phyloP scores from a whole-genome alignment of 1,284 basidiomycete genomes.

The Ustilago hordei region DNA sequence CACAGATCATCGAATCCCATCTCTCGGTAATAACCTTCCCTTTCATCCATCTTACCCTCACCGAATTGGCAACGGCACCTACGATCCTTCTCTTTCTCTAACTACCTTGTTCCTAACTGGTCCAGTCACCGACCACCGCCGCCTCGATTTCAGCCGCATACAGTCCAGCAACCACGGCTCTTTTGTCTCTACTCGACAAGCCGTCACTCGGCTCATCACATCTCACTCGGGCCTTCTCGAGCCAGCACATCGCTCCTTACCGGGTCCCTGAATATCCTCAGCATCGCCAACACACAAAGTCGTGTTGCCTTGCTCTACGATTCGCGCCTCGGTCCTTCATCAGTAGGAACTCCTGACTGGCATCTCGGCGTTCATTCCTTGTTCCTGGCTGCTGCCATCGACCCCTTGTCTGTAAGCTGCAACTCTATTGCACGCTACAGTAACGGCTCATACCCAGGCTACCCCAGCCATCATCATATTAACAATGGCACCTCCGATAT shows the following conservation, averaged over 20 bases:
- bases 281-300: background rate
- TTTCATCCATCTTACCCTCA: background rate
- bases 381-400: background rate
- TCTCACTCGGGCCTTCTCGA: background rate
- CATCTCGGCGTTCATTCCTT: background rate
- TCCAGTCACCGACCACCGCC: background rate
- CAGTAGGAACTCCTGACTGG: background rate
- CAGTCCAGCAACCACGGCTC: background rate
- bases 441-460: background rate
- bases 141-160: background rate
- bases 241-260: constrained; percentile 3
- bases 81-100: background rate
- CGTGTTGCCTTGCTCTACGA: background rate
- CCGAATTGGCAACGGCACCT: background rate
- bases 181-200: background rate
- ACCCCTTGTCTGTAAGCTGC: background rate
- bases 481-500: constrained; percentile 27
- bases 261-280: background rate
- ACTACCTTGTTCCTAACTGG: background rate
- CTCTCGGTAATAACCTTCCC: background rate
- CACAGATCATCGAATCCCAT: background rate
- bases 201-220: constrained; percentile 7
- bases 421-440: background rate
- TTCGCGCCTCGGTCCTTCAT: background rate
- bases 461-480: background rate